A percentile compares a stretch with the other conserved stretches of the same genome.
phyloP scores from a whole-genome alignment of 1,139 yeast species.

The Debaryomyces coudertii region DNA sequence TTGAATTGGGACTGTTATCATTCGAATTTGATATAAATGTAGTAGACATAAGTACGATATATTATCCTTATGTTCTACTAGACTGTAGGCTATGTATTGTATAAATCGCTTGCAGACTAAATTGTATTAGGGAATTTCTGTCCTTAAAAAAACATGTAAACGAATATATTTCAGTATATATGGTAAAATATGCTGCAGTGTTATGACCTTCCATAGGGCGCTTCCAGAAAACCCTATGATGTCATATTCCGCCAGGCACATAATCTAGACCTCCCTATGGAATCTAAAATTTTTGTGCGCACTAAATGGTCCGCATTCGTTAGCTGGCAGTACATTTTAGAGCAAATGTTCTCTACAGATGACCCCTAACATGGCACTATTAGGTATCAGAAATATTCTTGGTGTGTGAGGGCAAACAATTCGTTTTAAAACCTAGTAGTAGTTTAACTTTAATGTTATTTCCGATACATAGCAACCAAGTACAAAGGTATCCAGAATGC shows the following conservation, averaged over 20 bases:
- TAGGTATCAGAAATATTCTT: not conserved
- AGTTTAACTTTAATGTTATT: no score
- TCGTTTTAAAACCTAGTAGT: no score
- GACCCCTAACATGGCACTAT: not conserved
- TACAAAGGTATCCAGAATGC: not conserved
- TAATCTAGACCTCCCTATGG: not conserved
- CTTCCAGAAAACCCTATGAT: conserved; percentile 2
- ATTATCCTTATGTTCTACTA: not conserved
- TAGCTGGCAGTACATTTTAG: not conserved
- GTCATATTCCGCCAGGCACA: not conserved
- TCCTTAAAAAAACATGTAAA: not conserved
- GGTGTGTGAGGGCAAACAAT: no score
- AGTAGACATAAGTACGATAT: conserved; percentile 3
- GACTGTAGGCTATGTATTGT: not conserved
- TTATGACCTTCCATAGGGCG: conserved; percentile 2
- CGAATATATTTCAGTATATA: not conserved
- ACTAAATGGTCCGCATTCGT: not conserved
- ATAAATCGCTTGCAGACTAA: not conserved
- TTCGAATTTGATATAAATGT: conserved; percentile 5
- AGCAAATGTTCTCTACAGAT: not conserved
- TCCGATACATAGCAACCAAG: not conserved
- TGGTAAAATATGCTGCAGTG: not conserved
- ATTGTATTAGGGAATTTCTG: not conserved
- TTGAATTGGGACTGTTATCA: conserved; percentile 5
- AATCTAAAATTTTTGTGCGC: not conserved